phyloP scores from a whole-genome alignment of 164 flowering plant genomes.

The Vitis cinerea region DNA sequence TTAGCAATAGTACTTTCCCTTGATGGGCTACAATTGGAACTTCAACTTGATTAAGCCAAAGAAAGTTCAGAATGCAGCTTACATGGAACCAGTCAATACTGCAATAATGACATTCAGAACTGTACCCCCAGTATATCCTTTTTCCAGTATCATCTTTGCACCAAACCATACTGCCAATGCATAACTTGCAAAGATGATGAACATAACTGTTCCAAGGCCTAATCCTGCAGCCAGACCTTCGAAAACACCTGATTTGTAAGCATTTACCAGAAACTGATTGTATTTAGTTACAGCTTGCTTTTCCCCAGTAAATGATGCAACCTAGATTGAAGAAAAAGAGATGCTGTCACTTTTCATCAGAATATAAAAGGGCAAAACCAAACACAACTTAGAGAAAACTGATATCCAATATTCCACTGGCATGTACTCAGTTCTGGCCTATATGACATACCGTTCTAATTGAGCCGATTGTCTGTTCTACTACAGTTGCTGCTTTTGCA shows the following conservation, averaged over 20 bases:
- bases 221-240: constrained; percentile 41
- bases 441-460: constrained; percentile 46
- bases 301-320: constrained; percentile 62
- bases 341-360: too few species aligned
- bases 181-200: constrained; percentile 33
- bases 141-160: constrained; percentile 36
- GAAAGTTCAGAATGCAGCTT: constrained; percentile 16
- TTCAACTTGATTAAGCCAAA: neutral
- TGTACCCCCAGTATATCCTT: constrained; percentile 43
- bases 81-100: constrained; percentile 51
- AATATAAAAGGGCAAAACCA: too few species aligned
- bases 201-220: constrained; percentile 32
- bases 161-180: constrained; percentile 55
- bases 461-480: constrained; percentile 53
- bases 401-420: too few species aligned
- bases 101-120: constrained; percentile 47
- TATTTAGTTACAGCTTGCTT: constrained; percentile 35
- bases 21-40: neutral
- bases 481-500: constrained; percentile 44
- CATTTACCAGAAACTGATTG: constrained; percentile 22
- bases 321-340: constrained; percentile 17
- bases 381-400: too few species aligned
- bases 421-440: too few species aligned
- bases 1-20: neutral
- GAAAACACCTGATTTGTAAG: constrained; percentile 38